Base-by-base conservation (phyloP, 495 filamentous ascomycete genomes). In the Talaromyces ruber region DNA sequence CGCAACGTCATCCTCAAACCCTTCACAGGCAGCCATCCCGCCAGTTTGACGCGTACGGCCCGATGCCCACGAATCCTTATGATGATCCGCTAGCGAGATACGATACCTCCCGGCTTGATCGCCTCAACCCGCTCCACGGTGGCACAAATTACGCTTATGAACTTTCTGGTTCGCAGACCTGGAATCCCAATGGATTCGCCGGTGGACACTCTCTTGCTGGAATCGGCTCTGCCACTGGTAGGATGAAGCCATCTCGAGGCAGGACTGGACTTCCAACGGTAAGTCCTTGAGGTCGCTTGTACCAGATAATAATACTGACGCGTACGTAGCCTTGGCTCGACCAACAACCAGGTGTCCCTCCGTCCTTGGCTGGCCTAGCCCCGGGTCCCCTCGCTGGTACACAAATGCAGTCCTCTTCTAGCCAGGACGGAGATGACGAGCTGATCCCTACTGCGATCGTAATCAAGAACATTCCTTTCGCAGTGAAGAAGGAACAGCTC, bases 401-500 rank as follows among this genome's bases (percentile, higher is more conserved):
- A 30, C 79, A 79, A 11, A 80, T 87, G 72, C 75, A 78, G 63
- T 67, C 80, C 54, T 74, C 79, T 21, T 77, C 81, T 54, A 73
- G 73, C 30, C 79, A 82, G 11, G 85, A 87, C 37, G 74, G 73
- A 18, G 88, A 87, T 64, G 91, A 89, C 63, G 93, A 97, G 76
- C 82, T 98, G 63, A 98, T 98, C 63, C 94, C 94, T 16, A 98
- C 94, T 2, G 94, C 94, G 34, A 98, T 98, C 64, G 94, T 98
- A 56, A 98, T 98, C 78, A 98, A 98, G 78, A 98, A 98, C 69
- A 98, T 98, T 55, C 94, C 95, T 2, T 98, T 98, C 71, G 94
- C 94, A 51, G 92, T 97, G 50, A 93, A 97, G 76, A 97, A 97
- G 77, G 94, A 98, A 73, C 89, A 93, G 73, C 82, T 98, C 47